Base-by-base conservation (phyloP, 495 filamentous ascomycete genomes). In the Podospora anserina region DNA sequence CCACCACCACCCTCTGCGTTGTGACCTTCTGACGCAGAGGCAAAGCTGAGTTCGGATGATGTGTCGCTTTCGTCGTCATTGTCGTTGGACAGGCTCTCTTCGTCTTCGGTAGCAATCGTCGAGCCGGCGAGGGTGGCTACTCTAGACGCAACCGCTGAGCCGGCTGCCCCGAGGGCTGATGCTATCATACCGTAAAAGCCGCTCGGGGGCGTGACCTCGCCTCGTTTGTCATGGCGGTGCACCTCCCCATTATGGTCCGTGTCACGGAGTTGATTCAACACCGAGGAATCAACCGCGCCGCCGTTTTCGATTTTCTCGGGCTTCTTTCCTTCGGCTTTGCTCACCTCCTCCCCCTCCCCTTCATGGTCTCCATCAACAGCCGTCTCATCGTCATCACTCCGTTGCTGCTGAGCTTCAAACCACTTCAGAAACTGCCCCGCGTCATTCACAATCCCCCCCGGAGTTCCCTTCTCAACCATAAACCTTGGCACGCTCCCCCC, bases 381-480 rank as follows among this genome's bases (percentile, higher is more conserved):
- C 5, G 9, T 61, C 16, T 54, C 56, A 28, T 65, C 28, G 49
- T 61, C 54, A 20, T 5, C 6, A 63, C 20, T 0, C 27, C 55
- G 9, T 55, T 66, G 64, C 55, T 86, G 85, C 34, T 84, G 15
- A 18, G 79, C 62, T 86, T 84, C 32, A 7, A 93, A 88, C 94
- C 94, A 97, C 63, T 93, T 83, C 5, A 98, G 73, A 71, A 98
- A 97, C 79, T 92, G 94, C 63, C 82, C 86, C 0, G 93, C 92
- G 76, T 97, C 94, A 27, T 81, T 79, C 18, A 92, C 87, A 69
- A 98, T 96, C 20, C 92, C 90, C 13, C 84, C 86, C 0, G 94
- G 94, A 1, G 94, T 98, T 54, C 92, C 92, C 74, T 93, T 88
- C 77, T 97, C 95, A 23, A 98, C 91, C 89, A 98, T 91, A 80